Percentiles rank a stretch among this genome's conserved stretches.
Conservation (phyloP, 441 rosid species). For the Populus tomentosa region DNA sequence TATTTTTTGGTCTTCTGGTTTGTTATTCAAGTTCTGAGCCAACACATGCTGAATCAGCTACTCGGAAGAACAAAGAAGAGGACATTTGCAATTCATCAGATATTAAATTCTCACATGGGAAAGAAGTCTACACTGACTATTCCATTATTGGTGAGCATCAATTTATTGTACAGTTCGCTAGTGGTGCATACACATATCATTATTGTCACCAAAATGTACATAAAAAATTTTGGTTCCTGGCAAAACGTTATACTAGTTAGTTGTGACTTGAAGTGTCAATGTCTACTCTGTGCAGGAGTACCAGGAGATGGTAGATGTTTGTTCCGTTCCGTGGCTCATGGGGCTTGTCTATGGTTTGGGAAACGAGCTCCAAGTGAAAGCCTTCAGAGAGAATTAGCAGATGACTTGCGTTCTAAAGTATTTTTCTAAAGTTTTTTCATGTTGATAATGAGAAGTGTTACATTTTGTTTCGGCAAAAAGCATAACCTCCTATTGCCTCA, state of each 20-base stretch:
- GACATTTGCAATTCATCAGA: conserved; percentile 25
- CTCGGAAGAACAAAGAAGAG: conserved; percentile 29
- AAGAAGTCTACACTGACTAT: conserved; percentile 71
- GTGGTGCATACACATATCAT: not conserved
- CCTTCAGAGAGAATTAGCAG: conserved; percentile 68
- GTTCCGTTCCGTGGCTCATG: conserved; percentile 91
- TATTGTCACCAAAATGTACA: not conserved
- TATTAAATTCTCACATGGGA: conserved; percentile 51
- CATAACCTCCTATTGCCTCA: not conserved
- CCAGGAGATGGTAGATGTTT: conserved; percentile 97
- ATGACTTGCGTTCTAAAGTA: conserved; percentile 68
- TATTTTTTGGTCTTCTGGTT: conserved; percentile 58
- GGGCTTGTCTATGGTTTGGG: conserved; percentile 67
- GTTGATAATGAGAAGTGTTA: not conserved
- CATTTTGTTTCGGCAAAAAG: not conserved
- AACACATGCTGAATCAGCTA: conserved; percentile 52
- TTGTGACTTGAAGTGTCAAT: conserved; percentile 1
- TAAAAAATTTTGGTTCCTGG: not conserved
- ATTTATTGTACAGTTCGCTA: not conserved
- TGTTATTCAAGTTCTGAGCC: conserved; percentile 62
- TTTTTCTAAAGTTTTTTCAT: conserved; percentile 10
- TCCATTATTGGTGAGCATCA: conserved; percentile 61
- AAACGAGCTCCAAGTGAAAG: conserved; percentile 55
- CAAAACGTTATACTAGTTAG: not conserved
- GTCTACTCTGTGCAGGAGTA: conserved; percentile 48